Evolutionary conservation across 2,329 filamentous ascomycete genomes (phyloP).

Genomic region (Penicillium rolfsii): DNA sequence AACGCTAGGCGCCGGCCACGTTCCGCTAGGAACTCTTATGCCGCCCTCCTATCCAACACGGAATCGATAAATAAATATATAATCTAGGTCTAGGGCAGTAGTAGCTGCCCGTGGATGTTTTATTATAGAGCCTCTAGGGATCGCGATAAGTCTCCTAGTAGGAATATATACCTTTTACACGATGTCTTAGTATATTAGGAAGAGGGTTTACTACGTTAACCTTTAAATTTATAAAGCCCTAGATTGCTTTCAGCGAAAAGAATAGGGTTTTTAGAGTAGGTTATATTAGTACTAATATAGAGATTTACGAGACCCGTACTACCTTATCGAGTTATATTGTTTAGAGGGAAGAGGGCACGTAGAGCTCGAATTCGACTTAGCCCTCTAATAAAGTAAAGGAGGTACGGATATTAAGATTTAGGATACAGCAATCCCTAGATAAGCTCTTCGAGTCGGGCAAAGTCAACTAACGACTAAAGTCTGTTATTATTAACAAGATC

Average conservation of each 20-base stretch:
- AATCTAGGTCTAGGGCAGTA: conserved; percentile 20
- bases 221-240: neutral
- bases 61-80: conserved; percentile 23
- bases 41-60: conserved; percentile 10
- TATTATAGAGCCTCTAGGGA: neutral
- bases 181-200: neutral
- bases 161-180: neutral
- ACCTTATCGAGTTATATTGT: conserved; percentile 7
- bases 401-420: conserved; percentile 1
- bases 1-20: conserved; percentile 2
- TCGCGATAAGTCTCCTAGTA: neutral
- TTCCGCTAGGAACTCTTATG: conserved; percentile 11
- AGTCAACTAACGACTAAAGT: conserved; percentile 6
- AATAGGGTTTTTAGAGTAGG: neutral
- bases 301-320: neutral
- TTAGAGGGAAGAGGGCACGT: conserved; percentile 1
- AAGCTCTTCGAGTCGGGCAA: conserved; percentile 4
- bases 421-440: conserved; percentile 1
- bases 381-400: conserved; percentile 7
- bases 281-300: neutral
- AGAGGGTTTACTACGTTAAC: neutral
- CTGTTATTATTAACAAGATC: conserved; percentile 4
- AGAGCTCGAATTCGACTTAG: conserved; percentile 5
- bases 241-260: neutral
- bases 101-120: neutral